Base-by-base conservation (phyloP, 225 moss, liverwort and hornwort genomes). In the Ulota crispa region DNA sequence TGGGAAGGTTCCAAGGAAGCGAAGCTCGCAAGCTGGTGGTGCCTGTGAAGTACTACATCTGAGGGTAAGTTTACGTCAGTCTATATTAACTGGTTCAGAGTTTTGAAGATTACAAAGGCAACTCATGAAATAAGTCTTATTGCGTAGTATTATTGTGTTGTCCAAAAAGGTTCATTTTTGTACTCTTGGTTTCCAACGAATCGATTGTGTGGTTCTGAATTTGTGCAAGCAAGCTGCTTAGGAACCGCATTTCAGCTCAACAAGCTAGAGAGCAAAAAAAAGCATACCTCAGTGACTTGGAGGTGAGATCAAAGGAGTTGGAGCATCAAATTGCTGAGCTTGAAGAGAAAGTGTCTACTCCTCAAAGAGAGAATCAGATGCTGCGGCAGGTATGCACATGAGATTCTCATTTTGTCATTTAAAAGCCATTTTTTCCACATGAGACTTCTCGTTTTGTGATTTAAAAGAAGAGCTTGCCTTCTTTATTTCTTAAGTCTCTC, bases 211-310 rank as follows among this genome's bases (percentile, higher is more conserved):
- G 70, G 75, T 64, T 70, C 68, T 73, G 63, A 64, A 77, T 41
- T 30, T 73, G 52, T 82, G 68, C 21, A 57, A 82, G 28, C 82
- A 99, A 96, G 89, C 84, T 99, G 85, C 85, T 99, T 20, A 91
- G 99, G 85, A 99, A 99, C 79, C 90, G 99, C 61, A 96, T 99
- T 7, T 99, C 99, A 26, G 99, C 99, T 23, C 99, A 99, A 89
- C 99, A 99, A 85, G 99, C 99, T 54, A 89, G 99, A 80, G 99
- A 99, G 78, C 89, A 96, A 31, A 99, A 99, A 81, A 99, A 99
- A 83, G 96, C 94, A 1, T 99, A 99, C 31, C 86, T 99, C 31
- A 91, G 92, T 70, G 99, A 99, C 53, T 86, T 99, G 82, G 99
- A 99, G 86, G 81, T 89, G 4, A 88, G 92, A 75, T 93, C 94